A percentile compares a stretch with the other conserved stretches of the same genome.
Conservation (phyloP, 768 basidiomycete species). For the Lanmaoa rubissima region DNA sequence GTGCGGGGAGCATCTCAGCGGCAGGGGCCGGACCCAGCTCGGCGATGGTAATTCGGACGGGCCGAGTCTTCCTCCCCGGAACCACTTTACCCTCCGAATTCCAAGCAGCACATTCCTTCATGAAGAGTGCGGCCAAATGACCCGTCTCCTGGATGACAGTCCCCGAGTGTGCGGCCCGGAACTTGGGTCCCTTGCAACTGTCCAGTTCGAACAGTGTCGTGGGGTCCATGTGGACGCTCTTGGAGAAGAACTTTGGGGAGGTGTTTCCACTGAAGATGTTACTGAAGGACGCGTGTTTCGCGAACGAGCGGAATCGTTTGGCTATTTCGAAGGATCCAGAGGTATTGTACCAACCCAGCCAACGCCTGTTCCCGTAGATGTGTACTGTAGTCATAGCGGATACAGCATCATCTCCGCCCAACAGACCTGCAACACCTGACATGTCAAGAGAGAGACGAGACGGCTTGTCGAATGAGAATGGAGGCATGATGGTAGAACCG, state of each 20-base stretch:
- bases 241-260: constrained; percentile 7
- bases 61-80: constrained; percentile 7
- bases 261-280: not conserved
- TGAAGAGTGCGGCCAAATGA: constrained; percentile 55
- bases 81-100: constrained; percentile 9
- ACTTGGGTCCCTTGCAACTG: constrained; percentile 51
- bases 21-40: constrained; percentile 10
- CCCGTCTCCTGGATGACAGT: constrained; percentile 46
- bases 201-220: constrained; percentile 16
- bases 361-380: constrained; percentile 24
- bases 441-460: constrained; percentile 16
- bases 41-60: constrained; percentile 7
- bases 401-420: constrained; percentile 34
- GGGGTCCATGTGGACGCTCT: constrained; percentile 20
- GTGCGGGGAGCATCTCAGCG: constrained; percentile 4
- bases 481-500: not conserved
- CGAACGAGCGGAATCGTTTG: constrained; percentile 22
- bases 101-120: constrained; percentile 16
- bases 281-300: constrained; percentile 9
- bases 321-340: constrained; percentile 31
- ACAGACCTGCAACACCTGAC: constrained; percentile 24
- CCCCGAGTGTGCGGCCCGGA: constrained; percentile 66
- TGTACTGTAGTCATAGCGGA: constrained; percentile 31
- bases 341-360: constrained; percentile 35
- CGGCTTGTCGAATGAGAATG: constrained; percentile 1